These are phyloP conservation scores for Crepidotus variabilis DNA, from an alignment of 768 basidiomycete genomes.

Conservation along the genomic window DNA sequence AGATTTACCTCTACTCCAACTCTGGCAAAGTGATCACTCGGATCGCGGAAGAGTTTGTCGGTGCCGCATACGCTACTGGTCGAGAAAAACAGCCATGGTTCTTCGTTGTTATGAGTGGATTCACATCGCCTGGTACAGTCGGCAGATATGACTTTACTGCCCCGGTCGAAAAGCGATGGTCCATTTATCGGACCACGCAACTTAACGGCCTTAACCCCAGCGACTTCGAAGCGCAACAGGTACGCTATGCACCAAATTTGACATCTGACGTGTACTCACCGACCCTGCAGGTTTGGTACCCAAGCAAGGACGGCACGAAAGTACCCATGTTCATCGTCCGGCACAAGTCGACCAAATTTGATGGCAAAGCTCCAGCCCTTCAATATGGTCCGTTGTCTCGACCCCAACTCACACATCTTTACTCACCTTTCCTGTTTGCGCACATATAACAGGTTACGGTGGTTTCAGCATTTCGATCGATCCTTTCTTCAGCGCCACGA, in stretches of 20 bases:
- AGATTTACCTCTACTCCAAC: slow-evolving; percentile 67
- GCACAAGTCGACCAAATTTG: slow-evolving; percentile 63
- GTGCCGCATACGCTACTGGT: slow-evolving; percentile 50
- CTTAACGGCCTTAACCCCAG: slow-evolving; percentile 59
- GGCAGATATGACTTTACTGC: slow-evolving; percentile 62
- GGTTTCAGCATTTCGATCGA: slow-evolving; percentile 71
- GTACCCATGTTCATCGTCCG: slow-evolving; percentile 86
- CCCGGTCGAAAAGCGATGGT: slow-evolving; percentile 48
- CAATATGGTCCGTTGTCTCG: slow-evolving; percentile 56
- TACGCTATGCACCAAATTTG: slow-evolving; percentile 15
- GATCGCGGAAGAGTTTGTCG: slow-evolving; percentile 65
- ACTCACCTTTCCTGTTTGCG: background rate
- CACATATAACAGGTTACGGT: slow-evolving; percentile 57
- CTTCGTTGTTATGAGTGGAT: slow-evolving; percentile 62
- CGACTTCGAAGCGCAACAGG: slow-evolving; percentile 70
- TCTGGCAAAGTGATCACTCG: slow-evolving; percentile 50
- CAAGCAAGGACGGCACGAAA: slow-evolving; percentile 73
- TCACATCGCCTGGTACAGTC: slow-evolving; percentile 68
- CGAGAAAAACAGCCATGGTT: slow-evolving; percentile 54
- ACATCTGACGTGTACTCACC: background rate
- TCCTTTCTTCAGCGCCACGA: slow-evolving; percentile 67
- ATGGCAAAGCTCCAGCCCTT: slow-evolving; percentile 73
- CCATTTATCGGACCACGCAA: slow-evolving; percentile 50
- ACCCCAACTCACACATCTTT: background rate
- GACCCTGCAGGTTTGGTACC: slow-evolving; percentile 66